phyloP scores from a whole-genome alignment of 2,329 filamentous ascomycete genomes.

The Diaporthe australafricana region DNA sequence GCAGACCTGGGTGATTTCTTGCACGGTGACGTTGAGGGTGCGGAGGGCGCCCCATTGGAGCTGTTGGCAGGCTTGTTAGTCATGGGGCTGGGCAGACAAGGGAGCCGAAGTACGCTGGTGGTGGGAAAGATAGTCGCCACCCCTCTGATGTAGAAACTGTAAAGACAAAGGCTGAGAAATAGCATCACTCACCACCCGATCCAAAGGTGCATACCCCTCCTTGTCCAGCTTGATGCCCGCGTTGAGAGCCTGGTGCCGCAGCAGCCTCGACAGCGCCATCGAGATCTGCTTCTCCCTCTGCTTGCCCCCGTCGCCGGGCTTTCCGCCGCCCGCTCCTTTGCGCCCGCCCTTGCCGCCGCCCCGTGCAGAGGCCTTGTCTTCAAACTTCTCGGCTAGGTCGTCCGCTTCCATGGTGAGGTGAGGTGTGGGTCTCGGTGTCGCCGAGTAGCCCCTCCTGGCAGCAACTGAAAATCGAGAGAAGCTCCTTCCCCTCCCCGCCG shows the following conservation, averaged over 20 bases:
- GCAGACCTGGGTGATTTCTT: constrained; percentile 76
- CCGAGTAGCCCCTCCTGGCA: background rate
- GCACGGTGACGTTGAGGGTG: constrained; percentile 78
- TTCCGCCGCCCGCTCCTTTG: constrained; percentile 45
- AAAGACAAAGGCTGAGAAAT: background rate
- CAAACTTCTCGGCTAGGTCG: constrained; percentile 37
- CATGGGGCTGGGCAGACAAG: background rate
- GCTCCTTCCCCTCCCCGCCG: background rate
- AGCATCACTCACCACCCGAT: constrained; percentile 65
- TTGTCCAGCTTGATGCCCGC: constrained; percentile 68
- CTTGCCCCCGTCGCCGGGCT: constrained; percentile 47
- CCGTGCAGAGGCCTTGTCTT: constrained; percentile 35
- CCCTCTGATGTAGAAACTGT: background rate
- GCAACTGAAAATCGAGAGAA: background rate
- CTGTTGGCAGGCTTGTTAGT: constrained; percentile 46
- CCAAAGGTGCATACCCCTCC: constrained; percentile 69
- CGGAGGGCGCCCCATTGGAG: constrained; percentile 69
- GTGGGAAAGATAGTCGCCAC: background rate
- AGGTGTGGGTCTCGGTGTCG: background rate
- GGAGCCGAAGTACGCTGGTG: no score
- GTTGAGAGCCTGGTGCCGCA: constrained; percentile 67
- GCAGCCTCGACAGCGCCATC: constrained; percentile 63
- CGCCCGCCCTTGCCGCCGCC: constrained; percentile 41
- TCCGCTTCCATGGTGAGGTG: constrained; percentile 29
- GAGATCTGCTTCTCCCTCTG: constrained; percentile 62